A percentile compares a stretch with the other conserved stretches of the same genome.
phyloP scores from a whole-genome alignment of 768 basidiomycete genomes.

The Calocera cornea region DNA sequence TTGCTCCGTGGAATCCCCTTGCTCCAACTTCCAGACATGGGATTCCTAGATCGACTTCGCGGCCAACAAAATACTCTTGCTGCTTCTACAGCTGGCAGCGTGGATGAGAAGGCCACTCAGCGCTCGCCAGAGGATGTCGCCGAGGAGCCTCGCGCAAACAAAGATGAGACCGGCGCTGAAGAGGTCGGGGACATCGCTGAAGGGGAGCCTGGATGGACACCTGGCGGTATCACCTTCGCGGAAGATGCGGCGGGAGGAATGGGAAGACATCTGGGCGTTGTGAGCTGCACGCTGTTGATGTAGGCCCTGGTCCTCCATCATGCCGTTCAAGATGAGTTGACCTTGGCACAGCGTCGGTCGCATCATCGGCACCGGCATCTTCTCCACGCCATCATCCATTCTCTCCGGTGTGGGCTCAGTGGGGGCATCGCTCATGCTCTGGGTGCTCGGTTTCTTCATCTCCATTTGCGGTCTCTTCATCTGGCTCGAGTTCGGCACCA shows the following conservation, averaged over 20 bases:
- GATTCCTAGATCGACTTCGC: neutral
- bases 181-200: neutral
- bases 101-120: neutral
- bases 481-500: slow-evolving; percentile 39
- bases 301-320: slow-evolving; percentile 15
- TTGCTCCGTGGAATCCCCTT: neutral
- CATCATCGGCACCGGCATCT: slow-evolving; percentile 53
- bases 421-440: slow-evolving; percentile 48
- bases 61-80: neutral
- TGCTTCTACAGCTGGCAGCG: neutral
- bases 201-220: slow-evolving; percentile 22
- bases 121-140: neutral
- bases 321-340: neutral
- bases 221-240: slow-evolving; percentile 36
- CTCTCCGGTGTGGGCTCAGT: slow-evolving; percentile 42
- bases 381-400: slow-evolving; percentile 48
- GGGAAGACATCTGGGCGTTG: slow-evolving; percentile 43
- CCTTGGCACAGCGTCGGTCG: slow-evolving; percentile 31
- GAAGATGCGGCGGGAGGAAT: slow-evolving; percentile 47
- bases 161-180: neutral
- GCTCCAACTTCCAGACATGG: neutral
- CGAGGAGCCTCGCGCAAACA: neutral
- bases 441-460: slow-evolving; percentile 46
- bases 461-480: slow-evolving; percentile 32
- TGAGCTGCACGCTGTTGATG: slow-evolving; percentile 45